Percentiles rank a stretch among this genome's conserved stretches.
phyloP scores from a whole-genome alignment of 1,139 yeast species.

The Yamadazyma epiphylla region DNA sequence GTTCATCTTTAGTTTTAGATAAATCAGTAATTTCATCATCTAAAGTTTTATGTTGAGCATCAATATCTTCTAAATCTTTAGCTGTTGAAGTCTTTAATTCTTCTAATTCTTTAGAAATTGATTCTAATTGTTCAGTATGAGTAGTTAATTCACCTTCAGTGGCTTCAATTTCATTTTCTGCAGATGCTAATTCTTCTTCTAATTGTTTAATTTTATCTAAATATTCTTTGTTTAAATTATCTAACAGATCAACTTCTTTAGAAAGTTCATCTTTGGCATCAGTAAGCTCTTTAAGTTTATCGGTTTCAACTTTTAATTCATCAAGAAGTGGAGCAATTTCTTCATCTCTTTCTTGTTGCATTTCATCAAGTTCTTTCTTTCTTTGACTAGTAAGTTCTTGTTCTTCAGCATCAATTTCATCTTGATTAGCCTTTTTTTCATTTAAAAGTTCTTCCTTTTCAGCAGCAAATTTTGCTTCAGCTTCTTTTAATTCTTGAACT shows the following conservation, averaged over 20 bases:
- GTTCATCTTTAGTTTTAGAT: slow-evolving; percentile 25
- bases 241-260: slow-evolving; percentile 31
- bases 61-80: slow-evolving; percentile 22
- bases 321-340: slow-evolving; percentile 38
- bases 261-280: slow-evolving; percentile 35
- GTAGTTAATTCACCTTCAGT: slow-evolving; percentile 29
- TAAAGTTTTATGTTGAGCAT: slow-evolving; percentile 23
- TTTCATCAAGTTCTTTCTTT: slow-evolving; percentile 38
- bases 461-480: slow-evolving; percentile 29
- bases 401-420: slow-evolving; percentile 42
- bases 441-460: slow-evolving; percentile 36
- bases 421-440: slow-evolving; percentile 39
- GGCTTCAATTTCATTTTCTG: slow-evolving; percentile 36
- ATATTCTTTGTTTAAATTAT: slow-evolving; percentile 31
- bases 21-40: slow-evolving; percentile 31
- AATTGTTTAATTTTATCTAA: slow-evolving; percentile 31
- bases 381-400: slow-evolving; percentile 36
- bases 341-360: slow-evolving; percentile 46
- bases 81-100: slow-evolving; percentile 24
- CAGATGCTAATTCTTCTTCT: slow-evolving; percentile 33
- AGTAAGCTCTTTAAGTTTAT: slow-evolving; percentile 36
- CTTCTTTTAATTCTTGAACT: slow-evolving; percentile 31
- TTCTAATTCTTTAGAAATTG: slow-evolving; percentile 23
- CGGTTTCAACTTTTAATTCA: slow-evolving; percentile 36
- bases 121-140: background rate